A percentile compares a stretch with the other conserved stretches of the same genome.
Conservation (phyloP, 495 filamentous ascomycete species). For the Penicillium bovifimosum region DNA sequence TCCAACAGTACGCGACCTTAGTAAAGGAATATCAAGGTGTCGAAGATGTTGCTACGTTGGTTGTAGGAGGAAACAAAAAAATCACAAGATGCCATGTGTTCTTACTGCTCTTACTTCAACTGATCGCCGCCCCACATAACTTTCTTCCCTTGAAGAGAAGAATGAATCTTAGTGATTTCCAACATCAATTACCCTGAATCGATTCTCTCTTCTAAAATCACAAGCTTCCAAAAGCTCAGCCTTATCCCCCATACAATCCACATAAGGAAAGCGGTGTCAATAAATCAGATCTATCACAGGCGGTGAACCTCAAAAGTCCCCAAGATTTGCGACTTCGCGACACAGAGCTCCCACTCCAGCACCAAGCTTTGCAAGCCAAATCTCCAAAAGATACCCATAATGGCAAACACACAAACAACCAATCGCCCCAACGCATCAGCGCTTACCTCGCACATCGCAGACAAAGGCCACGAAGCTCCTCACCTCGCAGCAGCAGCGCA, state of each 20-base stretch:
- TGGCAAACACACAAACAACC: conserved; percentile 8
- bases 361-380: background rate
- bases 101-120: conserved; percentile 38
- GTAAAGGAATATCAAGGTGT: background rate
- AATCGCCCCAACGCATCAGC: conserved; percentile 23
- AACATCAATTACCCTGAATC: background rate
- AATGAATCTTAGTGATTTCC: background rate
- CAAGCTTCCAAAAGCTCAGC: background rate
- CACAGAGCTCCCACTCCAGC: background rate
- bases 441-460: conserved; percentile 30
- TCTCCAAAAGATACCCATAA: background rate
- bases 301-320: conserved; percentile 15
- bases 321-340: background rate
- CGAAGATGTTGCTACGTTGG: background rate
- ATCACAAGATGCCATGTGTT: conserved; percentile 40
- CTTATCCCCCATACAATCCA: background rate
- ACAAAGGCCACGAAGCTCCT: conserved; percentile 23
- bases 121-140: conserved; percentile 20
- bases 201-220: background rate
- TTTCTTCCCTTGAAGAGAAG: conserved; percentile 12
- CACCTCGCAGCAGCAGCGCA: conserved; percentile 54
- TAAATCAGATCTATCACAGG: conserved; percentile 1
- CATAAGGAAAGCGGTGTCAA: conserved; percentile 15
- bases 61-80: conserved; percentile 2
- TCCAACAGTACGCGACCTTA: background rate